Conservation (phyloP, 2,329 filamentous ascomycete species). For the Paramyrothecium sp. region DNA sequence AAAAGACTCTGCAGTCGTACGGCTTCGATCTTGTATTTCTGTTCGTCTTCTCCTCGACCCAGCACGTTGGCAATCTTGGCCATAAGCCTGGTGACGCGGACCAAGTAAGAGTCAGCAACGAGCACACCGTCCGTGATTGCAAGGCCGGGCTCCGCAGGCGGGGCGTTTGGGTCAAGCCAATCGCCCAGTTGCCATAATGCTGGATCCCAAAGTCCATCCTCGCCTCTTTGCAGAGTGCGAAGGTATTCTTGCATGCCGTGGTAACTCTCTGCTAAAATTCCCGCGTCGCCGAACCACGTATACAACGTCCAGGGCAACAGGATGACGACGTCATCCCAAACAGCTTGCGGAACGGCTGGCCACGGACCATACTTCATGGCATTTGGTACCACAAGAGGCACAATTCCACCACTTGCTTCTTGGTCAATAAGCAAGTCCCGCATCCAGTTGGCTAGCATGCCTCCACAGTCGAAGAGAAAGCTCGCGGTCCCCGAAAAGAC, state of each 20-base stretch:
- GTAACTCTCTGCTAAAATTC: not conserved
- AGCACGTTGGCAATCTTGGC: slow-evolving; percentile 19
- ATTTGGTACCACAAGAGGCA: no score
- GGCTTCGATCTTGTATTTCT: slow-evolving; percentile 19
- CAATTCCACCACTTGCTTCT: no score
- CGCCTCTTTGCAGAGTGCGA: not conserved
- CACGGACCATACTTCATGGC: slow-evolving; percentile 15
- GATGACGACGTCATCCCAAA: not conserved
- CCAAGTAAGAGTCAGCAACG: not conserved
- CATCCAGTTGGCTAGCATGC: slow-evolving; percentile 50
- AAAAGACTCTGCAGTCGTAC: slow-evolving; percentile 22
- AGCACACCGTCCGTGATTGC: slow-evolving; percentile 32
- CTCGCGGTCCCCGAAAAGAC: slow-evolving; percentile 49
- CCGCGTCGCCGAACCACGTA: not conserved
- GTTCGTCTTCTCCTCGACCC: slow-evolving; percentile 19
- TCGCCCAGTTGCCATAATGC: slow-evolving; percentile 25
- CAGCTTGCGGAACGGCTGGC: slow-evolving; percentile 41
- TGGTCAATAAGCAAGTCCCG: slow-evolving; percentile 12
- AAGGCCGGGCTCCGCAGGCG: slow-evolving; percentile 27
- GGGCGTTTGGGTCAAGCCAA: not conserved
- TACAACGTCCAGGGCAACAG: not conserved
- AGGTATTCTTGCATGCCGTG: not conserved
- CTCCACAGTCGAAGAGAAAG: slow-evolving; percentile 52
- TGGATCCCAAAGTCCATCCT: not conserved
- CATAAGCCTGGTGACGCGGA: not conserved